These are phyloP conservation scores for Isoetes taiwanensis DNA, from an alignment of 75 land plant genomes.

Conservation along the genomic window DNA sequence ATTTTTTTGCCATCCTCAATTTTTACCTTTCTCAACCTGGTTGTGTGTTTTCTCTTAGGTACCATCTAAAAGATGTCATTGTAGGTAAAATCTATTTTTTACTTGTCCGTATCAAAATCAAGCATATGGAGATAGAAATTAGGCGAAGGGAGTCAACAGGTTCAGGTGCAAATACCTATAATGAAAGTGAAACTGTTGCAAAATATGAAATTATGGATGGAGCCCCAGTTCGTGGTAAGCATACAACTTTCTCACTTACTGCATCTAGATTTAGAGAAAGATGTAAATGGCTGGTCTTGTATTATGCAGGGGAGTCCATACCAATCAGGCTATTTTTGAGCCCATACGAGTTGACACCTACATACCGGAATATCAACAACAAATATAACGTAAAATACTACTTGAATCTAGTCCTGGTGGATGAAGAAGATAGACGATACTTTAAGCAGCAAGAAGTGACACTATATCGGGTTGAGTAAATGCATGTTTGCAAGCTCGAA, in stretches of 20 bases:
- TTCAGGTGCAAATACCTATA: slow-evolving; percentile 89
- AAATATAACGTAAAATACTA: slow-evolving; percentile 96
- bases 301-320: slow-evolving; percentile 82
- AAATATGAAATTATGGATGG: slow-evolving; percentile 99
- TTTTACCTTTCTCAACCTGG: not conserved
- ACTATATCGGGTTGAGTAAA: slow-evolving; percentile 41
- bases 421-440: slow-evolving; percentile 91
- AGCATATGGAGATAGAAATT: slow-evolving; percentile 98
- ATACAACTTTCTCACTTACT: not conserved
- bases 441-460: slow-evolving; percentile 99
- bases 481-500: too few relatives aligned
- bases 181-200: slow-evolving; percentile 94
- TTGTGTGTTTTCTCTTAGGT: slow-evolving; percentile 32
- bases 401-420: slow-evolving; percentile 93
- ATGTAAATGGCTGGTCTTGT: not conserved
- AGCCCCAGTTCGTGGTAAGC: slow-evolving; percentile 89
- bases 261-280: not conserved
- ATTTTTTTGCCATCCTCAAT: not conserved
- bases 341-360: slow-evolving; percentile 92
- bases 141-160: slow-evolving; percentile 96
- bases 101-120: slow-evolving; percentile 90
- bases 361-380: slow-evolving; percentile 95
- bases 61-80: slow-evolving; percentile 94
- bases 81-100: slow-evolving; percentile 95
- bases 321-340: slow-evolving; percentile 89